Percentiles rank a stretch among this genome's conserved stretches.
phyloP scores from a whole-genome alignment of 306 rosid genomes.

The Cicer chorassanicum region DNA sequence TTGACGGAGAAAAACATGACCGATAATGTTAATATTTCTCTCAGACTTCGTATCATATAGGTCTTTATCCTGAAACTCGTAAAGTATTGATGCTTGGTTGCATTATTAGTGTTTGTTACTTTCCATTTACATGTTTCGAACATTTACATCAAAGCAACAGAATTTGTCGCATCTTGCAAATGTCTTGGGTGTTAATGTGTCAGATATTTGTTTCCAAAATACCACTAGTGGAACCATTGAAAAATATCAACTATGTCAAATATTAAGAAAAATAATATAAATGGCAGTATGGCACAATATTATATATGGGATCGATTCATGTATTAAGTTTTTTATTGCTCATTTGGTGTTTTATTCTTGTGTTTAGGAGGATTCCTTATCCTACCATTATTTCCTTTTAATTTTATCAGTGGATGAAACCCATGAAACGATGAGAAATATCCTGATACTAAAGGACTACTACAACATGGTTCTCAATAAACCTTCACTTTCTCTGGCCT shows the following conservation, averaged over 20 bases:
- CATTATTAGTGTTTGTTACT: background rate
- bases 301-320: background rate
- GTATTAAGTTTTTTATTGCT: background rate
- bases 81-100: background rate
- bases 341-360: background rate
- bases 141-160: background rate
- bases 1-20: background rate
- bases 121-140: background rate
- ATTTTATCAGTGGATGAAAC: background rate
- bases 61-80: background rate
- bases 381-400: conserved; percentile 20
- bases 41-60: background rate
- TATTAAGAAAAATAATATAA: background rate
- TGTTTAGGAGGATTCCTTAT: background rate
- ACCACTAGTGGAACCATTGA: background rate
- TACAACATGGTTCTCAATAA: conserved; percentile 29
- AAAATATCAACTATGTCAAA: background rate
- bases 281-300: background rate
- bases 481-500: conserved; percentile 97
- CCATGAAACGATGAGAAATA: background rate
- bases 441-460: conserved; percentile 10
- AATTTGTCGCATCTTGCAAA: conserved; percentile 5
- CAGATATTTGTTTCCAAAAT: conserved; percentile 30
- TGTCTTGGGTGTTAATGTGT: background rate
- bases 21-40: background rate